phyloP scores from a whole-genome alignment of 1,284 basidiomycete genomes.

The Sporisorium scitamineum region DNA sequence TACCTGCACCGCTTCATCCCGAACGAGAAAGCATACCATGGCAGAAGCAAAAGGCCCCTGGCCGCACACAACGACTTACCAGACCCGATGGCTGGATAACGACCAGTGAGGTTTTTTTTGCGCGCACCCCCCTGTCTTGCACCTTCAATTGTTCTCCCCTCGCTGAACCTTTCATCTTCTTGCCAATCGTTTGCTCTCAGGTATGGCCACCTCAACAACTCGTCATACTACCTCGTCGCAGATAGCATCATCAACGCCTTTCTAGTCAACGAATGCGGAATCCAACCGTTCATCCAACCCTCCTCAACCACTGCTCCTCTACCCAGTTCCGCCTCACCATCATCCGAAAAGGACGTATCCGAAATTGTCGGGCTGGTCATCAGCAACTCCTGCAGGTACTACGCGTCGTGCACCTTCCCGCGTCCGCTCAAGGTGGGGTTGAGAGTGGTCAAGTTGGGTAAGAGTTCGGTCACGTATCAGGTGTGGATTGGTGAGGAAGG shows the following conservation, averaged over 20 bases:
- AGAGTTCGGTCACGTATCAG: slow-evolving; percentile 47
- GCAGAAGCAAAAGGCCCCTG: slow-evolving; percentile 28
- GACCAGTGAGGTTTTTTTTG: slow-evolving; percentile 48
- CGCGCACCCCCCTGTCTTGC: too few relatives aligned
- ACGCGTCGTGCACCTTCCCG: slow-evolving; percentile 52
- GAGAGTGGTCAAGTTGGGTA: slow-evolving; percentile 44
- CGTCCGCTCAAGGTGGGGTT: slow-evolving; percentile 29
- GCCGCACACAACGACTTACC: slow-evolving; percentile 34
- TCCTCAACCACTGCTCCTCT: background rate
- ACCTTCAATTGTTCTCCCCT: background rate
- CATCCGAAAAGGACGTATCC: slow-evolving; percentile 7
- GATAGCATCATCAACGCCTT: slow-evolving; percentile 55
- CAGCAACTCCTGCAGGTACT: slow-evolving; percentile 48
- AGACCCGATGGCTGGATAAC: slow-evolving; percentile 58
- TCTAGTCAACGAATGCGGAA: slow-evolving; percentile 42
- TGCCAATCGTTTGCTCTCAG: background rate
- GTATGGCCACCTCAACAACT: slow-evolving; percentile 60
- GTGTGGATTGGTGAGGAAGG: slow-evolving; percentile 30
- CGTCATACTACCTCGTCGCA: slow-evolving; percentile 49
- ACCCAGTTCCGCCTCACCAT: slow-evolving; percentile 1
- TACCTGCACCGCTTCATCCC: background rate
- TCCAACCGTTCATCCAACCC: slow-evolving; percentile 40
- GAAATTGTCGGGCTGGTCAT: slow-evolving; percentile 51
- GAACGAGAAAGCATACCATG: slow-evolving; percentile 5
- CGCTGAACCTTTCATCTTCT: too few relatives aligned